Evolutionary conservation across 192 early-diverging fungal genomes (phyloP).

Genomic region (Lobosporangium transversale): DNA sequence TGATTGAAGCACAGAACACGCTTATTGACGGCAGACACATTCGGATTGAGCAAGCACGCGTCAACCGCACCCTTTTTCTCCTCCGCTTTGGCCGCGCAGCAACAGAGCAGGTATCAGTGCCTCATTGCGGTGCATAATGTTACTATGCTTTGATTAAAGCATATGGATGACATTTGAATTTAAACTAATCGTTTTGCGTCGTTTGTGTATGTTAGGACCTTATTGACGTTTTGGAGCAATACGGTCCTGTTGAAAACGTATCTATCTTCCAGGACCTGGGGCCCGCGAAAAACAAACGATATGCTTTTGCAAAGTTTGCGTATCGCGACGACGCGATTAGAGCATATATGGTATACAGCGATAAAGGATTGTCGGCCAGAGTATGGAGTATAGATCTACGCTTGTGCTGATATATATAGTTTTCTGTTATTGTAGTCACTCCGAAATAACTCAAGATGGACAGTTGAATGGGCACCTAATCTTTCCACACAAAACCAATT

Average conservation of each 20-base stretch:
- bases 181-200: too few relatives aligned
- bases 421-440: conserved; percentile 37
- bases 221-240: conserved; percentile 50
- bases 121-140: background rate
- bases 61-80: conserved; percentile 78
- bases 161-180: too few relatives aligned
- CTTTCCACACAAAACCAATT: conserved; percentile 57
- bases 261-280: conserved; percentile 59
- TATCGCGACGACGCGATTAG: conserved; percentile 79
- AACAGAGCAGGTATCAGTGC: conserved; percentile 54
- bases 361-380: background rate
- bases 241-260: conserved; percentile 73
- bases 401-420: too few relatives aligned
- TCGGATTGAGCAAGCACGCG: conserved; percentile 79
- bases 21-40: conserved; percentile 74
- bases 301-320: conserved; percentile 76
- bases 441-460: conserved; percentile 52
- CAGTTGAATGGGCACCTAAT: conserved; percentile 73
- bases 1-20: conserved; percentile 72
- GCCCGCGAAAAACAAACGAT: conserved; percentile 53
- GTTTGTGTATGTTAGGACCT: too few relatives aligned
- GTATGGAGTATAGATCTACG: background rate
- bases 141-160: too few relatives aligned
- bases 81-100: conserved; percentile 54
- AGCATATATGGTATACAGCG: conserved; percentile 62